phyloP scores from a whole-genome alignment of 2,329 filamentous ascomycete genomes.

The Fusarium beomiforme region DNA sequence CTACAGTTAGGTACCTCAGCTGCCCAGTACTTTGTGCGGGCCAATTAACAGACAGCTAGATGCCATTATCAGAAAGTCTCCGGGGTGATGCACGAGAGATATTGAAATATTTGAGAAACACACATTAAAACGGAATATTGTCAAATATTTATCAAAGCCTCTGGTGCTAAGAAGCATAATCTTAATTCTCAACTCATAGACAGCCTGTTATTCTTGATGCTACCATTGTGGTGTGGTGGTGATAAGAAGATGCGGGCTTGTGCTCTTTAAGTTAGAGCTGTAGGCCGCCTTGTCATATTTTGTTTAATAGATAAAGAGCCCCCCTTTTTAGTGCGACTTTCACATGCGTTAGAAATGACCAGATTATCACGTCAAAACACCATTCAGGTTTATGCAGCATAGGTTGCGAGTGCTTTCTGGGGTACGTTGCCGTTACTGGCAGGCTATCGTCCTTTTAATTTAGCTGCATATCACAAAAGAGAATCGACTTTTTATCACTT shows the following conservation, averaged over 20 bases:
- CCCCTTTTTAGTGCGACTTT: constrained; percentile 44
- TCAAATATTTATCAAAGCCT: background rate
- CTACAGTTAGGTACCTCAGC: background rate
- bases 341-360: constrained; percentile 45
- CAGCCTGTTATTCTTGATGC: constrained; percentile 4
- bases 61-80: constrained; percentile 7
- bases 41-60: constrained; percentile 5
- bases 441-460: constrained; percentile 16
- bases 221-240: constrained; percentile 2
- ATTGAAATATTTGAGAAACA: background rate
- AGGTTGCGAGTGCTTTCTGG: constrained; percentile 6
- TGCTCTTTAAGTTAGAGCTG: constrained; percentile 20
- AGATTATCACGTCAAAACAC: constrained; percentile 44
- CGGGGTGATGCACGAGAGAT: background rate
- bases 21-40: background rate
- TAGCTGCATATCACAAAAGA: background rate
- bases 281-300: constrained; percentile 3
- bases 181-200: background rate
- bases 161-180: background rate
- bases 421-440: constrained; percentile 7
- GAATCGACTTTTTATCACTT: background rate
- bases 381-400: constrained; percentile 32
- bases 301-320: constrained; percentile 29
- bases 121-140: background rate
- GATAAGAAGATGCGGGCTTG: constrained; percentile 29